phyloP scores from a whole-genome alignment of 176 grass and related monocot genomes.

The Cymbopogon citratus region DNA sequence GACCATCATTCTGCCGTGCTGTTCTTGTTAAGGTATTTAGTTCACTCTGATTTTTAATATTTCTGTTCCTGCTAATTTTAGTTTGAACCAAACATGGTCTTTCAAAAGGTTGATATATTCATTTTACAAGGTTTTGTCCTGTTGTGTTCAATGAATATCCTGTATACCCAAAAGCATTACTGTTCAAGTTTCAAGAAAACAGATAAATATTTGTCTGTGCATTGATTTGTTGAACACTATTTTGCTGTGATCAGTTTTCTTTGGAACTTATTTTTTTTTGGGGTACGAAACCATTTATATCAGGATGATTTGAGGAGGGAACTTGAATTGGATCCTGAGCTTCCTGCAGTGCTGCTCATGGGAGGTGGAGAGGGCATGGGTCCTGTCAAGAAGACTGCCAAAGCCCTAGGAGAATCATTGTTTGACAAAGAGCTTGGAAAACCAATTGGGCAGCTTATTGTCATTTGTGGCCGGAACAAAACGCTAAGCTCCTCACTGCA shows the following conservation, averaged over 20 bases:
- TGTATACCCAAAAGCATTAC: no score
- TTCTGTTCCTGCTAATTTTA: background rate
- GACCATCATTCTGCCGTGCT: constrained; percentile 87
- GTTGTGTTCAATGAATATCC: no score
- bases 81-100: background rate
- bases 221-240: no score
- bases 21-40: constrained; percentile 78
- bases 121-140: background rate
- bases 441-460: constrained; percentile 84
- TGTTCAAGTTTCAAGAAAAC: no score
- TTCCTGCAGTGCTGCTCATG: constrained; percentile 88
- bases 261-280: background rate
- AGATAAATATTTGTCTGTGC: no score
- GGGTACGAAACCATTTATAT: background rate
- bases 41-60: background rate
- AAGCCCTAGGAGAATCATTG: constrained; percentile 76
- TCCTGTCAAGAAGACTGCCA: constrained; percentile 92
- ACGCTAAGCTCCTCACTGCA: constrained; percentile 61
- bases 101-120: background rate
- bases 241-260: background rate
- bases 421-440: constrained; percentile 70
- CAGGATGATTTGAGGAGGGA: constrained; percentile 77
- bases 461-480: constrained; percentile 95
- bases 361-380: constrained; percentile 99
- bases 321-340: constrained; percentile 78